Conservation (phyloP, 805 yeast genomes). For the Saccharomycopsis fermentans region DNA sequence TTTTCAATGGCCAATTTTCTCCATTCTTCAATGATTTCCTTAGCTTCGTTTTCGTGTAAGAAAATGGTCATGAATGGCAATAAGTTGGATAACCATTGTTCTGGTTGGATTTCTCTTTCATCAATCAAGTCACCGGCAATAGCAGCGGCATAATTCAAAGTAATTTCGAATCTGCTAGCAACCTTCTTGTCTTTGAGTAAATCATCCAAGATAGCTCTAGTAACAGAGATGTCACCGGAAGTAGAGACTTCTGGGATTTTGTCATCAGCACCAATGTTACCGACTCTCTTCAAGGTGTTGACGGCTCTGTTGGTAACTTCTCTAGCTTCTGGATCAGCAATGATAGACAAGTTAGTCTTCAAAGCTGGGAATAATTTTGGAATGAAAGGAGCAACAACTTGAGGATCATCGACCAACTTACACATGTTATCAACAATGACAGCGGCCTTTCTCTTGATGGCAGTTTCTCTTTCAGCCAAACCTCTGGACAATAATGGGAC, state of each 20-base stretch:
- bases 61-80: constrained; percentile 93
- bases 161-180: constrained; percentile 64
- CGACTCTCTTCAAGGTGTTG: constrained; percentile 96
- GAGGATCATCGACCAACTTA: constrained; percentile 99
- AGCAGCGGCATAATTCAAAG: constrained; percentile 78
- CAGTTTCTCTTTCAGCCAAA: constrained; percentile 98
- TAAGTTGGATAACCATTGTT: constrained; percentile 79
- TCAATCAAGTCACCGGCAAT: constrained; percentile 98
- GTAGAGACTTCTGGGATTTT: constrained; percentile 93
- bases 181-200: constrained; percentile 57
- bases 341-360: constrained; percentile 86
- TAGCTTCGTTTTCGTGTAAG: constrained; percentile 88
- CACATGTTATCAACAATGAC: constrained; percentile 99
- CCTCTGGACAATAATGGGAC: constrained; percentile 98
- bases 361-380: constrained; percentile 91
- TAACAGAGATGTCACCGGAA: constrained; percentile 93
- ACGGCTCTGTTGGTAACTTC: constrained; percentile 95
- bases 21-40: constrained; percentile 84
- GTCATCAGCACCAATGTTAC: constrained; percentile 88
- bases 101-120: constrained; percentile 91
- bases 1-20: constrained; percentile 95
- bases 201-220: constrained; percentile 68
- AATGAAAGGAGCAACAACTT: constrained; percentile 99
- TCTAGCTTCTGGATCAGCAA: constrained; percentile 99
- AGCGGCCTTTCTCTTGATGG: constrained; percentile 99